Evolutionary conservation across 192 early-diverging fungal species (phyloP), one percentile per base, ranked within the genome.

Genomic region (Backusella parvicylindrica): DNA sequence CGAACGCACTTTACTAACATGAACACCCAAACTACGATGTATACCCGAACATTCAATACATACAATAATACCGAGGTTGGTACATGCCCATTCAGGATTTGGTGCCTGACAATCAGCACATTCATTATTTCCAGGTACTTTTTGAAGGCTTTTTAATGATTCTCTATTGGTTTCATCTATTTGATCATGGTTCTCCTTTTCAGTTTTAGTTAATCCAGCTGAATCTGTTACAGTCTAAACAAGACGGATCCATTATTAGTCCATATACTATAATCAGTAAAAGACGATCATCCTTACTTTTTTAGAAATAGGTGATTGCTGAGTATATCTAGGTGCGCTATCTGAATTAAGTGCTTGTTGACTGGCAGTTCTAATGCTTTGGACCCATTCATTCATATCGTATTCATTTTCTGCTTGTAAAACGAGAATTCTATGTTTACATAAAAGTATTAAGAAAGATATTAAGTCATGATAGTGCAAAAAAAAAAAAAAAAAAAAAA

Each of bases 11-110:
- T 95, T 95, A 73, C 91, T 92, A 15, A 97, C 89, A 81, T 96
- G 95, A 9, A 94, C 91, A 6, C 96, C 96, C 7, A 97, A 76
- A 49, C 95, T 94, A 72, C 96, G 92, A 77, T 97, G 96, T 47
- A 96, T 92, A 28, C 96, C 96, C 31, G 94, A 96, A 76, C 96
- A 97, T 47, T 91, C 91, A 30, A 96, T 97, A 74, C 94, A 97
- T 71, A 97, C 74, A 35, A 94, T 84, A 2, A 87, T 86, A 35
- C 95, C 95, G 49, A 94, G 84, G 66, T 94, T 96, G 30, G 92
- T 92, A 73, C 90, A 89, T 37, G 94, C 93, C 95, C 95, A 97
- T 81, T 94, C 91, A 13, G 94, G 93, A 49, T 86, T 89, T 77
- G 70, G 65, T 7, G 83, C 80, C 35, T 77, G 79, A 75, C 88